Percentiles rank a stretch among this genome's conserved stretches.
Conservation (phyloP, 768 basidiomycete species). For the Lanmaoa pseudosensibilis region DNA sequence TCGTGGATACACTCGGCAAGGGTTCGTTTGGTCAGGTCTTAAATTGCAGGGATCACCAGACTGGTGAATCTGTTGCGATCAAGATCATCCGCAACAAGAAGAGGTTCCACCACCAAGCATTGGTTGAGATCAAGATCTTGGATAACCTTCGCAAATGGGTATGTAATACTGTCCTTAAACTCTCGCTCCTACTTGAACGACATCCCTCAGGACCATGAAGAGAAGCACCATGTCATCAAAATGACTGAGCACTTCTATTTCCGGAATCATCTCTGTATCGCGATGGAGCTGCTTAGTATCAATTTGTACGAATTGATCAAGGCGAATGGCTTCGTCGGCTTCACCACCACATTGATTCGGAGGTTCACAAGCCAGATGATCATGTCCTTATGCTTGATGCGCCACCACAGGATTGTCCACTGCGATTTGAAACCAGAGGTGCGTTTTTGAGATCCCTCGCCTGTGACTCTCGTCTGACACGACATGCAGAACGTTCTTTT, state of each 20-base stretch:
- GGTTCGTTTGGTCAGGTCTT: slow-evolving; percentile 98
- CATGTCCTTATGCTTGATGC: slow-evolving; percentile 86
- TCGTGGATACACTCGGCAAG: slow-evolving; percentile 90
- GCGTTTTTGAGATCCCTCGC: slow-evolving; percentile 22
- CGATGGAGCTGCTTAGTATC: slow-evolving; percentile 96
- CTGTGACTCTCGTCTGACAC: slow-evolving; percentile 1
- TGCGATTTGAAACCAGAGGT: slow-evolving; percentile 99
- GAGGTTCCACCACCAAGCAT: slow-evolving; percentile 95
- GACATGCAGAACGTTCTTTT: slow-evolving; percentile 81
- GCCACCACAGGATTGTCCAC: slow-evolving; percentile 96
- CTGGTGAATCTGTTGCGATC: slow-evolving; percentile 95
- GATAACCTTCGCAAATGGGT: slow-evolving; percentile 98
- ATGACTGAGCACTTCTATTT: slow-evolving; percentile 99
- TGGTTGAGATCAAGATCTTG: slow-evolving; percentile 99
- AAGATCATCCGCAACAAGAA: slow-evolving; percentile 99
- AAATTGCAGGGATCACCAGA: slow-evolving; percentile 92
- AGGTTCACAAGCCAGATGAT: slow-evolving; percentile 97
- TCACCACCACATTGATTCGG: slow-evolving; percentile 91
- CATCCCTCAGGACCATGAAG: slow-evolving; percentile 82
- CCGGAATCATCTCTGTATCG: slow-evolving; percentile 95
- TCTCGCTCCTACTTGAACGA: neutral
- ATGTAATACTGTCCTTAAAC: slow-evolving; percentile 28
- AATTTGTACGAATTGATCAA: slow-evolving; percentile 99
- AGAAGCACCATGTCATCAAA: slow-evolving; percentile 95
- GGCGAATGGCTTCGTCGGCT: slow-evolving; percentile 98